A percentile compares a stretch with the other conserved stretches of the same genome.
Evolutionary conservation across 805 yeast species (phyloP).

Genomic region (Vanderwaltozyma polyspora): DNA sequence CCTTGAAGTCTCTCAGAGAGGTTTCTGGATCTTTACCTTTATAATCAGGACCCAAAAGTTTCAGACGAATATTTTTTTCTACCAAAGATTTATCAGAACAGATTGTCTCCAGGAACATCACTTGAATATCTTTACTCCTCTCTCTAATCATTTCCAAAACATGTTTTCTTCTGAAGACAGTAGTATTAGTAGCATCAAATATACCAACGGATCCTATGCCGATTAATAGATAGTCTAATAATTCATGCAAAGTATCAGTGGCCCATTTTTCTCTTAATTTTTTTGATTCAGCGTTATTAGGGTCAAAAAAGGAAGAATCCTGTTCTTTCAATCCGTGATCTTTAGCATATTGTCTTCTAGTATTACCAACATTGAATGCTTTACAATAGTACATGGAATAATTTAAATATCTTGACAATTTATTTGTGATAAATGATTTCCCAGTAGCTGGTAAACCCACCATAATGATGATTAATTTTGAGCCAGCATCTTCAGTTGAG

Average conservation of each 20-base stretch:
- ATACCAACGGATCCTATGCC: slow-evolving; percentile 90
- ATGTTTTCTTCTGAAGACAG: slow-evolving; percentile 49
- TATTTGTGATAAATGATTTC: slow-evolving; percentile 85
- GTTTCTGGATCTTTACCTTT: slow-evolving; percentile 67
- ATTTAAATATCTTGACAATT: slow-evolving; percentile 78
- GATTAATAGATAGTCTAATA: slow-evolving; percentile 66
- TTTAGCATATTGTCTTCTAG: slow-evolving; percentile 62
- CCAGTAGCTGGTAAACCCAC: slow-evolving; percentile 96
- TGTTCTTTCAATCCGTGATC: slow-evolving; percentile 34
- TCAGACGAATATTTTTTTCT: slow-evolving; percentile 73
- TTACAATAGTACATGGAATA: slow-evolving; percentile 88
- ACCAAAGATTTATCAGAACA: slow-evolving; percentile 73
- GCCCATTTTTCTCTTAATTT: slow-evolving; percentile 89
- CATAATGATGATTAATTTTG: slow-evolving; percentile 87
- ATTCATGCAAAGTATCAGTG: slow-evolving; percentile 76
- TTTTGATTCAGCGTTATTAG: slow-evolving; percentile 55
- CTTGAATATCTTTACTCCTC: slow-evolving; percentile 56
- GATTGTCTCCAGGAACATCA: slow-evolving; percentile 73
- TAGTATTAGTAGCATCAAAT: slow-evolving; percentile 75
- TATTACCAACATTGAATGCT: slow-evolving; percentile 92
- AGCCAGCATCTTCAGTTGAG: slow-evolving; percentile 57
- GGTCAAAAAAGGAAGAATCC: slow-evolving; percentile 76
- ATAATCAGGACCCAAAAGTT: slow-evolving; percentile 90
- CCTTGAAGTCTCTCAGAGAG: slow-evolving; percentile 74
- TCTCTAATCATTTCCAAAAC: slow-evolving; percentile 48